These are phyloP conservation scores for Coemansia sp. DNA, from an alignment of 192 early-diverging fungal genomes.

Conservation along the genomic window DNA sequence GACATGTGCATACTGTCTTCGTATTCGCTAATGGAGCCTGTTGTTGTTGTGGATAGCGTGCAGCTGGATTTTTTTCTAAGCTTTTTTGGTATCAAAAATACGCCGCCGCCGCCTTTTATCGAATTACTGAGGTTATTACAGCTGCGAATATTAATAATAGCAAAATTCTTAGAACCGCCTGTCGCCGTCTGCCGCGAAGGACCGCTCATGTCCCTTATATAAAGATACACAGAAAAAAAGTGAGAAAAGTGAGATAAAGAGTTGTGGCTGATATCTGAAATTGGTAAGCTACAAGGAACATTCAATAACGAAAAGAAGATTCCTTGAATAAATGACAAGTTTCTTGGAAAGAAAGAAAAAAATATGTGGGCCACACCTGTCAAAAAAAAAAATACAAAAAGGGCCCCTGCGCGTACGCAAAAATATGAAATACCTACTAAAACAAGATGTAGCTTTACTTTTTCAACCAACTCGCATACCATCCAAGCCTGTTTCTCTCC, in stretches of 20 bases:
- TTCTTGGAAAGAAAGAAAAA: background rate
- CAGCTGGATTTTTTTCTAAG: constrained; percentile 31
- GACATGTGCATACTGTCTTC: constrained; percentile 7
- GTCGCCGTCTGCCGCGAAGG: constrained; percentile 6
- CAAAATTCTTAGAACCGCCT: constrained; percentile 7
- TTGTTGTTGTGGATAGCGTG: constrained; percentile 11
- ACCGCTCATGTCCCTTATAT: background rate
- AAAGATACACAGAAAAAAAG: background rate
- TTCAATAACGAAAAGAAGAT: background rate
- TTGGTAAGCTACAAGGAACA: background rate
- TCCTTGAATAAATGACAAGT: background rate
- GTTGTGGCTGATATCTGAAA: constrained; percentile 5
- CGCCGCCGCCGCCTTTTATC: constrained; percentile 3
- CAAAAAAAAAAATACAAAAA: background rate
- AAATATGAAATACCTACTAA: constrained; percentile 2
- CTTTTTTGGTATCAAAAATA: background rate
- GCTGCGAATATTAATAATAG: constrained; percentile 40
- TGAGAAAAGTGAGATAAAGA: background rate
- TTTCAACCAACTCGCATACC: constrained; percentile 3
- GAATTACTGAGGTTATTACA: background rate
- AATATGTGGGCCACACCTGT: background rate
- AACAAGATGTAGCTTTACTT: background rate
- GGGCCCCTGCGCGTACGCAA: background rate
- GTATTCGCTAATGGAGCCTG: background rate
- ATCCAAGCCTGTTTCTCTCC: background rate